A percentile compares a stretch with the other conserved stretches of the same genome.
These are phyloP conservation scores for Euphorbia celastroides DNA, from an alignment of 441 rosid genomes.

Conservation along the genomic window DNA sequence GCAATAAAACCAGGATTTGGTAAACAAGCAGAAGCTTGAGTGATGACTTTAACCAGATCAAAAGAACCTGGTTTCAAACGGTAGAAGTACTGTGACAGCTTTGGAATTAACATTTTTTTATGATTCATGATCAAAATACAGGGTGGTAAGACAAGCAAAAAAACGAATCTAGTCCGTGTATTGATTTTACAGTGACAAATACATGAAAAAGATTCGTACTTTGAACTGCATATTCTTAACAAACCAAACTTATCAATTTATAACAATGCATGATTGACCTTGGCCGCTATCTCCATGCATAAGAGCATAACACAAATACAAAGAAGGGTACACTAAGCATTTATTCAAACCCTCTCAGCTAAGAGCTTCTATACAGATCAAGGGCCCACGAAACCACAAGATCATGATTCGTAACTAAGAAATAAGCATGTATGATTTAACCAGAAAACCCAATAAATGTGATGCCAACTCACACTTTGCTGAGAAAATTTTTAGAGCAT, in stretches of 20 bases:
- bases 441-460: neutral
- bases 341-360: neutral
- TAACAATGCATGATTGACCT: neutral
- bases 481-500: neutral
- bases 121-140: neutral
- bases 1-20: neutral
- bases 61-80: neutral
- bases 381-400: neutral
- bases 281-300: neutral
- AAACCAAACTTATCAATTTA: neutral
- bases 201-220: too few species aligned
- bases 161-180: neutral
- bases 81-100: neutral
- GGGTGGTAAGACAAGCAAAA: neutral
- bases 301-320: neutral
- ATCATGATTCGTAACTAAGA: neutral
- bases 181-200: neutral
- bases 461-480: neutral
- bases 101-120: slow-evolving; percentile 1
- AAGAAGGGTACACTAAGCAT: neutral
- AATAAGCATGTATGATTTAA: neutral
- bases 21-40: neutral
- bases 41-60: neutral
- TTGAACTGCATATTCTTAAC: too few species aligned
- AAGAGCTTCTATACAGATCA: neutral